These are phyloP conservation scores for Rhizopogon roseolus DNA, from an alignment of 768 basidiomycete genomes.

Conservation along the genomic window DNA sequence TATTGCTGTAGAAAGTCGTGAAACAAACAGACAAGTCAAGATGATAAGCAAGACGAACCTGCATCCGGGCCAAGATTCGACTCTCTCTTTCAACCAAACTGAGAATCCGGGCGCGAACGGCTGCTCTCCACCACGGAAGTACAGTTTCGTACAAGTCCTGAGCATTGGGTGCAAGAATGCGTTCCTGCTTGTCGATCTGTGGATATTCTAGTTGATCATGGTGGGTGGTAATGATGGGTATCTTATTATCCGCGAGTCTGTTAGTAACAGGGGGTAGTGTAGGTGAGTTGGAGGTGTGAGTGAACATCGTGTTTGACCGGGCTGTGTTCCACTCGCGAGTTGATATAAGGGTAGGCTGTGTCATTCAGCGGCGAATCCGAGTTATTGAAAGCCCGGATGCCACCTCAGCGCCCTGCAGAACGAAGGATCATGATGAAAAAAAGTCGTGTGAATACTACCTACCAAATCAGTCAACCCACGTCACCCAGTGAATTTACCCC, in stretches of 20 bases:
- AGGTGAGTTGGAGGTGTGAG: not conserved
- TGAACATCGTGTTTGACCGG: not conserved
- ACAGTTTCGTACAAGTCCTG: conserved; percentile 62
- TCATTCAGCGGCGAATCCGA: too few species aligned
- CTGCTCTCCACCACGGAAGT: conserved; percentile 63
- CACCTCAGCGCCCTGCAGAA: too few species aligned
- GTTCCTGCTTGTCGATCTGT: not conserved
- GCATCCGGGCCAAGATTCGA: conserved; percentile 55
- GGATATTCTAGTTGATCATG: not conserved
- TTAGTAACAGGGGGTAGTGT: not conserved
- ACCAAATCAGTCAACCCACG: not conserved
- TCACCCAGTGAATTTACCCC: too few species aligned
- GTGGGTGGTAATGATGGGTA: not conserved
- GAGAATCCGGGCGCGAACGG: conserved; percentile 50
- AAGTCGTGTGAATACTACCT: not conserved
- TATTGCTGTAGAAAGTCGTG: conserved; percentile 30
- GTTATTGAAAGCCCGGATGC: too few species aligned
- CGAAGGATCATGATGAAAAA: not conserved
- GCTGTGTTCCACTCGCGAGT: not conserved
- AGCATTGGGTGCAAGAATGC: not conserved
- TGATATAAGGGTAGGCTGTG: not conserved
- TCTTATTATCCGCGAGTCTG: not conserved
- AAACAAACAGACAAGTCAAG: conserved; percentile 3
- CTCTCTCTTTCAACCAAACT: conserved; percentile 55
- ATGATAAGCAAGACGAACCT: conserved; percentile 38